Evolutionary conservation across 768 basidiomycete species (phyloP).

Genomic region (Kwoniella sp.): DNA sequence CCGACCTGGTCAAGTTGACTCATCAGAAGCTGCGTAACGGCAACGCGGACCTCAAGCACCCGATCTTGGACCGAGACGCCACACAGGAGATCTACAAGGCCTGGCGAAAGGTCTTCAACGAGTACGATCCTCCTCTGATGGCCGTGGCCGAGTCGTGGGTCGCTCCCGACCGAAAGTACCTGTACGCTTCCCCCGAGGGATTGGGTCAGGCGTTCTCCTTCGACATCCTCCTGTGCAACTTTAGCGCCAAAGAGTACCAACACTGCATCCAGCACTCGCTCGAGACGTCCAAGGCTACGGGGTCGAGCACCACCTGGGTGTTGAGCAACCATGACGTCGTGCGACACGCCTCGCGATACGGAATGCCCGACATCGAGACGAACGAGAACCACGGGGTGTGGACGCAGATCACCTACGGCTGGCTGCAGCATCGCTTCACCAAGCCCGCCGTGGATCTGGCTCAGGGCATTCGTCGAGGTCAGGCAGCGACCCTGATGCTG

Average conservation of each 20-base stretch:
- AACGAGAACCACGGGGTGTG: too few relatives aligned
- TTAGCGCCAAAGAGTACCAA: constrained; percentile 24
- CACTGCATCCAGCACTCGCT: constrained; percentile 19
- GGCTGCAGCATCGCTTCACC: background rate
- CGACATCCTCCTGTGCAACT: constrained; percentile 36
- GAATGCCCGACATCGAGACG: too few relatives aligned
- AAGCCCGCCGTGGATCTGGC: constrained; percentile 16
- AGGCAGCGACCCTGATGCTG: constrained; percentile 35
- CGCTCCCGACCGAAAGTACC: constrained; percentile 27
- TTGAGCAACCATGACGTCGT: constrained; percentile 30
- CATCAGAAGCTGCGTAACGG: constrained; percentile 22
- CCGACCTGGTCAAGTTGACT: constrained; percentile 17
- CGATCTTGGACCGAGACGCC: constrained; percentile 34
- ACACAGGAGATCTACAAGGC: constrained; percentile 33
- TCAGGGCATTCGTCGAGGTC: constrained; percentile 23
- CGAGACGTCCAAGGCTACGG: constrained; percentile 8
- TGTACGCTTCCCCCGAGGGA: constrained; percentile 34
- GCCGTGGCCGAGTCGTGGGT: constrained; percentile 45
- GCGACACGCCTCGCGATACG: constrained; percentile 38
- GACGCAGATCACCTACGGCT: background rate
- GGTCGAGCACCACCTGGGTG: constrained; percentile 38
- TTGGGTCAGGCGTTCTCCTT: constrained; percentile 43
- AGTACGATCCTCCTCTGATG: constrained; percentile 41
- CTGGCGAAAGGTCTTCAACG: constrained; percentile 41
- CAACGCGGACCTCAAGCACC: constrained; percentile 17